Evolutionary conservation across 805 yeast species (phyloP).

Genomic region (Candida nanaspora): DNA sequence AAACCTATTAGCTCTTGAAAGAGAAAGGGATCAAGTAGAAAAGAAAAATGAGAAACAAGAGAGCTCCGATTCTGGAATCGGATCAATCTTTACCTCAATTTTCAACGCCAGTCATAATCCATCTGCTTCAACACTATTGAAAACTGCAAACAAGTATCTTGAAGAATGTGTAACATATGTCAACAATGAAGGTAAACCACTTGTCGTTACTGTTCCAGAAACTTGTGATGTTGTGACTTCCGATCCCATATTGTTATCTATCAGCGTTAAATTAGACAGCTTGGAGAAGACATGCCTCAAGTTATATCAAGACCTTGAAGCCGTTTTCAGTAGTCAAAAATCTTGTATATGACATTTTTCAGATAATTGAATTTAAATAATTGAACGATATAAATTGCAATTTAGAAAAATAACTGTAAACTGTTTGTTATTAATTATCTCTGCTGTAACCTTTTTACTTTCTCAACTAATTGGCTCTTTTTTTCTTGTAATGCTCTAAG

Average conservation of each 20-base stretch:
- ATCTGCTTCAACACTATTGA: conserved; percentile 26
- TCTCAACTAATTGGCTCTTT: conserved; percentile 2
- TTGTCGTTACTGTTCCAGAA: conserved; percentile 55
- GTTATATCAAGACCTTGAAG: conserved; percentile 16
- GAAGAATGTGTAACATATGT: conserved; percentile 58
- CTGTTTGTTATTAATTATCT: too few relatives aligned
- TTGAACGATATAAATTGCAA: too few relatives aligned
- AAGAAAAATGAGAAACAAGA: not conserved
- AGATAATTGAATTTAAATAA: too few relatives aligned
- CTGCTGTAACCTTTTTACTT: too few relatives aligned
- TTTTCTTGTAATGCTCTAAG: not conserved
- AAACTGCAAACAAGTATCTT: conserved; percentile 42
- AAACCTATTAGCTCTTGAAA: conserved; percentile 26
- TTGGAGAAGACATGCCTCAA: conserved; percentile 43
- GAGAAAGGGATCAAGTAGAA: conserved; percentile 3
- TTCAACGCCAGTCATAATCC: conserved; percentile 18
- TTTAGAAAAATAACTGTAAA: too few relatives aligned
- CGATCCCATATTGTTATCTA: conserved; percentile 59
- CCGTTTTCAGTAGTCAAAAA: not conserved
- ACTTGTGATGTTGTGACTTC: conserved; percentile 55
- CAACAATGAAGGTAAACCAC: conserved; percentile 23
- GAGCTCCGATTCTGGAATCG: conserved; percentile 5
- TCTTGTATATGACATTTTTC: too few relatives aligned
- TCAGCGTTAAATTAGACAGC: conserved; percentile 56
- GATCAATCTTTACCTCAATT: conserved; percentile 16